These are phyloP conservation scores for Ogataea dorogensis DNA, from an alignment of 805 yeast species.

Conservation along the genomic window DNA sequence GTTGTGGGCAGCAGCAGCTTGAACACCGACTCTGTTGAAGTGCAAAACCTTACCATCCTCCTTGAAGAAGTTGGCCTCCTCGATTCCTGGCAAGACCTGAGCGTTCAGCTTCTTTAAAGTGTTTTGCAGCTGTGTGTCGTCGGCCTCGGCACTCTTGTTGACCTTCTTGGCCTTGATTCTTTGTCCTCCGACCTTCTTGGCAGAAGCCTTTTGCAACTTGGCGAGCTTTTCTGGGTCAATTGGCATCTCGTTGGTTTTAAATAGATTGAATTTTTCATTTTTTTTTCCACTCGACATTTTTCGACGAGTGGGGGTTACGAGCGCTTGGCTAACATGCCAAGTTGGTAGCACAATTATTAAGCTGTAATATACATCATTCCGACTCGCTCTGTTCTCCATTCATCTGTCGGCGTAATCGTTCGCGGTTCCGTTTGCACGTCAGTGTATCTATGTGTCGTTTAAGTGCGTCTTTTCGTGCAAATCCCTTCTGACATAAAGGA, in stretches of 20 bases:
- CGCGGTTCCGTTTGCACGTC: slow-evolving; percentile 72
- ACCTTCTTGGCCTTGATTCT: slow-evolving; percentile 90
- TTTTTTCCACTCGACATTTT: slow-evolving; percentile 14
- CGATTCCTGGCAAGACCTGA: slow-evolving; percentile 83
- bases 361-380: slow-evolving; percentile 9
- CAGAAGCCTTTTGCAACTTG: slow-evolving; percentile 81
- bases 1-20: slow-evolving; percentile 87
- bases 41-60: slow-evolving; percentile 96
- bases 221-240: slow-evolving; percentile 93
- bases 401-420: slow-evolving; percentile 38
- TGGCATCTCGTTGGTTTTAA: slow-evolving; percentile 51
- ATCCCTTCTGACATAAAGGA: slow-evolving; percentile 74
- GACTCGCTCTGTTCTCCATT: slow-evolving; percentile 13
- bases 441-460: slow-evolving; percentile 73
- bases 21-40: slow-evolving; percentile 95
- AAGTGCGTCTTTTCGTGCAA: slow-evolving; percentile 79
- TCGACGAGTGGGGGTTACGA: slow-evolving; percentile 16
- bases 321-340: slow-evolving; percentile 6
- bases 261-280: slow-evolving; percentile 14
- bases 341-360: not conserved
- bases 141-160: slow-evolving; percentile 66
- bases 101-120: slow-evolving; percentile 87
- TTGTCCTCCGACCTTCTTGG: slow-evolving; percentile 80
- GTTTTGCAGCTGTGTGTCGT: slow-evolving; percentile 87
- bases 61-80: slow-evolving; percentile 96